A percentile compares a stretch with the other conserved stretches of the same genome.
Conservation (phyloP, 352 stramenopile genomes). For the Aphanomyces astaci region DNA sequence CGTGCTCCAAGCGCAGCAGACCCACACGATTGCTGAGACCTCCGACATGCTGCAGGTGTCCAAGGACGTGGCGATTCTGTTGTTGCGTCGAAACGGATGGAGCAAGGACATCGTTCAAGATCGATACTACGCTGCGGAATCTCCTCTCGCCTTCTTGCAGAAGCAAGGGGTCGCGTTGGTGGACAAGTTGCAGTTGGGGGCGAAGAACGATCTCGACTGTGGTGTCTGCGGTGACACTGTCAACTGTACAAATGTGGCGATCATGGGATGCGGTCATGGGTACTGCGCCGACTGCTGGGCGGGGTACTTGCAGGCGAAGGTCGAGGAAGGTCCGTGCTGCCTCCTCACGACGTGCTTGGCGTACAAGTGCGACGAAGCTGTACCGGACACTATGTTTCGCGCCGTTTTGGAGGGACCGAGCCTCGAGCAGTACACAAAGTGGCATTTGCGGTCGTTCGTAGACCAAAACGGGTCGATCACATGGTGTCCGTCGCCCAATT, state of each 20-base stretch:
- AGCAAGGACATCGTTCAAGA: conserved; percentile 16
- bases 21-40: conserved; percentile 56
- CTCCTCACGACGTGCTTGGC: conserved; percentile 69
- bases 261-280: conserved; percentile 73
- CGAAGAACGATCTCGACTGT: conserved; percentile 31
- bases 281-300: conserved; percentile 84
- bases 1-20: conserved; percentile 66
- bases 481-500: conserved; percentile 20
- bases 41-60: conserved; percentile 70
- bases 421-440: conserved; percentile 5
- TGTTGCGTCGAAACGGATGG: conserved; percentile 12
- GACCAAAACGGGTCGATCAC: conserved; percentile 22
- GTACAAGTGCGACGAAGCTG: conserved; percentile 61
- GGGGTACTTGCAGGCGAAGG: conserved; percentile 31
- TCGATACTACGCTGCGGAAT: not conserved
- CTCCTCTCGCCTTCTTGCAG: not conserved
- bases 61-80: conserved; percentile 36
- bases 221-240: conserved; percentile 39
- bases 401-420: conserved; percentile 29
- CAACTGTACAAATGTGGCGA: conserved; percentile 36
- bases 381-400: conserved; percentile 47
- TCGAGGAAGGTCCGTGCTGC: conserved; percentile 60
- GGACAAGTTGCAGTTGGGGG: not conserved
- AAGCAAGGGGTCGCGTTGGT: not conserved
- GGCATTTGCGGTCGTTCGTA: conserved; percentile 22